Conservation (phyloP, 1,284 basidiomycete genomes). For the Ustilago nuda region DNA sequence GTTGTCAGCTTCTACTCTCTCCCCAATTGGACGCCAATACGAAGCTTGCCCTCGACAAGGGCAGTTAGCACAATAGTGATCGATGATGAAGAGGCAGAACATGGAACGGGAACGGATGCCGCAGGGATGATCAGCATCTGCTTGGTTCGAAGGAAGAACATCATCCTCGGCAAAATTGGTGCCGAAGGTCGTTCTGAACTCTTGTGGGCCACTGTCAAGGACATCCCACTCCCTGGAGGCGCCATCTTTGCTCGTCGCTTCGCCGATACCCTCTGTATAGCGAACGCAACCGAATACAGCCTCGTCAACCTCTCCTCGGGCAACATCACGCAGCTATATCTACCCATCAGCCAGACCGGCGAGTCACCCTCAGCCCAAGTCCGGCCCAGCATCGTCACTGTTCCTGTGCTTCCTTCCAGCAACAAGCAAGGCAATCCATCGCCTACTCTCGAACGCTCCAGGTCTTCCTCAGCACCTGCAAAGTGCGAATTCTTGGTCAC, state of each 20-base stretch:
- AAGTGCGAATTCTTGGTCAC: constrained; percentile 65
- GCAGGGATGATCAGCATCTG: constrained; percentile 60
- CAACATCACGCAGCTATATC: constrained; percentile 53
- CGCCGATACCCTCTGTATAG: constrained; percentile 61
- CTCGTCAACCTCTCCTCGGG: constrained; percentile 59
- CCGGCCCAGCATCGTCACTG: constrained; percentile 61
- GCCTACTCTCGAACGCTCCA: constrained; percentile 12
- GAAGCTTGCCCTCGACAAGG: constrained; percentile 34
- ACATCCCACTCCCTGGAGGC: constrained; percentile 60
- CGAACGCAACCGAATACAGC: constrained; percentile 62
- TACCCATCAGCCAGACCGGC: constrained; percentile 65
- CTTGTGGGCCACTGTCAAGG: constrained; percentile 55
- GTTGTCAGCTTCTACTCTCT: constrained; percentile 48
- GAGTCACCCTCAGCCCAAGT: constrained; percentile 60
- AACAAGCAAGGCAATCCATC: constrained; percentile 23
- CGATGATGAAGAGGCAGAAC: constrained; percentile 44
- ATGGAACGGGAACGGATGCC: constrained; percentile 35
- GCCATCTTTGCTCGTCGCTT: constrained; percentile 63
- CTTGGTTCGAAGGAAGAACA: constrained; percentile 59
- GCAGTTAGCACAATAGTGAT: constrained; percentile 49
- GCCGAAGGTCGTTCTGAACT: constrained; percentile 43
- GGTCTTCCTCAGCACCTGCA: constrained; percentile 1
- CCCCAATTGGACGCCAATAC: constrained; percentile 39
- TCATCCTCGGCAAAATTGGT: constrained; percentile 58
- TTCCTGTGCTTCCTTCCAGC: constrained; percentile 21